phyloP scores from a whole-genome alignment of 2,329 filamentous ascomycete species.

The Monilinia fructicola region DNA sequence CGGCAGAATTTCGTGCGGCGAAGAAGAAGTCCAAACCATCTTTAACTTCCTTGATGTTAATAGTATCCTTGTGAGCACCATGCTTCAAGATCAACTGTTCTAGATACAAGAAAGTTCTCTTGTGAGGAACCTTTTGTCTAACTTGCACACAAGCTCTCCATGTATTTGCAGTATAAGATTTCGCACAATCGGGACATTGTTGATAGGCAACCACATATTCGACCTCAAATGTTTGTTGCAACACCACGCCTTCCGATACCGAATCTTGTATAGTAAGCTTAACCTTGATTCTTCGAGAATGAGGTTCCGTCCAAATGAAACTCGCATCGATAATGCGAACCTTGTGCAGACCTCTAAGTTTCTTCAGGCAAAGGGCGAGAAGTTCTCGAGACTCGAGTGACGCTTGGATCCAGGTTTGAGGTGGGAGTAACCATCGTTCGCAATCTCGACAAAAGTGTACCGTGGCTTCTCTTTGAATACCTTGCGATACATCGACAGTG shows the following conservation, averaged over 20 bases:
- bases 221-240: conserved; percentile 95
- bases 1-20: conserved; percentile 82
- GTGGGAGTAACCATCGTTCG: conserved; percentile 89
- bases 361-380: conserved; percentile 85
- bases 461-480: conserved; percentile 85
- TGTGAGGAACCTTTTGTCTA: conserved; percentile 93
- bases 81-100: conserved; percentile 97
- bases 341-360: conserved; percentile 81
- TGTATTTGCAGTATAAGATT: conserved; percentile 94
- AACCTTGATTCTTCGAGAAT: conserved; percentile 87
- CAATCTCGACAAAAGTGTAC: conserved; percentile 93
- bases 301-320: conserved; percentile 98
- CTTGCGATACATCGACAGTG: conserved; percentile 87
- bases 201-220: conserved; percentile 87
- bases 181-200: conserved; percentile 92
- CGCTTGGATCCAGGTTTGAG: conserved; percentile 81
- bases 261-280: conserved; percentile 88
- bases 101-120: conserved; percentile 78
- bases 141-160: conserved; percentile 95
- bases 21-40: conserved; percentile 98
- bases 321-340: conserved; percentile 92
- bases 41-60: conserved; percentile 97
- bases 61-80: conserved; percentile 83
- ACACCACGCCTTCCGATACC: conserved; percentile 60
- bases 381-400: conserved; percentile 86